phyloP scores from a whole-genome alignment of 345 rosid species.

The Camelina neglecta region DNA sequence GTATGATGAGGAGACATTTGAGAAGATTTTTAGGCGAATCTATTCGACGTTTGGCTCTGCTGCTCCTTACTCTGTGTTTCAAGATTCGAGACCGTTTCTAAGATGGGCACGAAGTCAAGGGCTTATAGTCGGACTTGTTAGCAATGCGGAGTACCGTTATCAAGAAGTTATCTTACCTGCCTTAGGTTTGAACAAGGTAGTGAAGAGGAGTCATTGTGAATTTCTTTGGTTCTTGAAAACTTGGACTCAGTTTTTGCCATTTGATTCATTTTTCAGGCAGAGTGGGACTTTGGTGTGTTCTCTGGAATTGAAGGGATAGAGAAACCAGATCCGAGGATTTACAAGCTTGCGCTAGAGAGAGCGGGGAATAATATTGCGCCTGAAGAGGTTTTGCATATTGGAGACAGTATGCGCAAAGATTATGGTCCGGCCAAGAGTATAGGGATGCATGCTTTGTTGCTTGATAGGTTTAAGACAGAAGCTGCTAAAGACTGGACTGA shows the following conservation, averaged over 20 bases:
- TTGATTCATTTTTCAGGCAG: conserved; percentile 55
- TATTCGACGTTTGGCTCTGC: conserved; percentile 94
- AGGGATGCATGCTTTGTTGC: conserved; percentile 86
- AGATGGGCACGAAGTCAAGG: conserved; percentile 83
- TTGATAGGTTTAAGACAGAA: conserved; percentile 88
- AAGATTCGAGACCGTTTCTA: conserved; percentile 81
- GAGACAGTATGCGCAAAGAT: conserved; percentile 94
- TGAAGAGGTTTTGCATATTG: conserved; percentile 74
- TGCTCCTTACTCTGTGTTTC: conserved; percentile 81
- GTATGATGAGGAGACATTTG: conserved; percentile 89
- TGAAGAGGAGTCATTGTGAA: conserved; percentile 17
- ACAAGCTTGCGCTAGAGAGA: conserved; percentile 69
- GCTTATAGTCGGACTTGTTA: conserved; percentile 74
- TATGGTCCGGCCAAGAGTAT: conserved; percentile 78
- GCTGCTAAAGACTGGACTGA: conserved; percentile 83
- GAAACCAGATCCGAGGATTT: conserved; percentile 87
- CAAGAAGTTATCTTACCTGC: conserved; percentile 92
- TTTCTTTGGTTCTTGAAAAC: not conserved
- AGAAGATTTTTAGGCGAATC: conserved; percentile 81
- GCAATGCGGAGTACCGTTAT: conserved; percentile 90
- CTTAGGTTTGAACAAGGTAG: conserved; percentile 76
- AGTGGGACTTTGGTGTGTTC: conserved; percentile 98
- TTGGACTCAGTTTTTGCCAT: not conserved
- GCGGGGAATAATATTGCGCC: conserved; percentile 80
- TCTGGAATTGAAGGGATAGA: conserved; percentile 93